These are phyloP conservation scores for Pyrenophora tritici-repentis DNA, from an alignment of 2,329 filamentous ascomycete genomes.

Conservation along the genomic window DNA sequence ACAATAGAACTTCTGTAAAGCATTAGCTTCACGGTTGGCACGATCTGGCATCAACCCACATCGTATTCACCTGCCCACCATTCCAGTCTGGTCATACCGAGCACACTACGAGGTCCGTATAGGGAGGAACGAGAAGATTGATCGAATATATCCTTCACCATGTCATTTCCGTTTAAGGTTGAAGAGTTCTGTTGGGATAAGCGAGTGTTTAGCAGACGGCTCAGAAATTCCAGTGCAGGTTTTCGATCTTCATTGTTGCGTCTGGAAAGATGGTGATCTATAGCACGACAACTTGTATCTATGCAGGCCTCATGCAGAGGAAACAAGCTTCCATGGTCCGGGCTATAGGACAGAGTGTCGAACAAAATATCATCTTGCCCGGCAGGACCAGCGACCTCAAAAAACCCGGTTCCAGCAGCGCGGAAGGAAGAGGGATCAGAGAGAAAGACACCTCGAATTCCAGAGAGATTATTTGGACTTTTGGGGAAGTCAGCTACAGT, in stretches of 20 bases:
- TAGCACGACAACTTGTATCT: slow-evolving; percentile 23
- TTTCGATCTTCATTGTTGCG: background rate
- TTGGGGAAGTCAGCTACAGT: background rate
- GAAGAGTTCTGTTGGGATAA: slow-evolving; percentile 4
- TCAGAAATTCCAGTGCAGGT: slow-evolving; percentile 15
- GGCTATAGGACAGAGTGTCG: slow-evolving; percentile 19
- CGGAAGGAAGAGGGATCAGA: slow-evolving; percentile 24
- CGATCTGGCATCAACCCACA: slow-evolving; percentile 9
- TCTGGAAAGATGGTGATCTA: slow-evolving; percentile 11
- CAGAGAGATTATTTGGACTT: slow-evolving; percentile 16
- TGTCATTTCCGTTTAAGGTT: background rate
- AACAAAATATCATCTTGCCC: slow-evolving; percentile 16
- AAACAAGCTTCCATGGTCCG: slow-evolving; percentile 22
- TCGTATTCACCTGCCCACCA: slow-evolving; percentile 36
- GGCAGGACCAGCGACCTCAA: slow-evolving; percentile 21
- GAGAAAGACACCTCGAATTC: slow-evolving; percentile 19
- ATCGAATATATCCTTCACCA: slow-evolving; percentile 26
- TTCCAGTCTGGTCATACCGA: slow-evolving; percentile 24
- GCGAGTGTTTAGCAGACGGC: slow-evolving; percentile 18
- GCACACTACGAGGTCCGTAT: slow-evolving; percentile 27
- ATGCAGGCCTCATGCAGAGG: slow-evolving; percentile 34
- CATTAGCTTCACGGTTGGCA: background rate
- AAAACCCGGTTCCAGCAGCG: slow-evolving; percentile 16
- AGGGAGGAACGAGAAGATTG: slow-evolving; percentile 10
- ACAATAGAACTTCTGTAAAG: slow-evolving; percentile 29